These are phyloP conservation scores for Trichocomaceae sp. DNA, from an alignment of 2,329 filamentous ascomycete species.

Conservation along the genomic window DNA sequence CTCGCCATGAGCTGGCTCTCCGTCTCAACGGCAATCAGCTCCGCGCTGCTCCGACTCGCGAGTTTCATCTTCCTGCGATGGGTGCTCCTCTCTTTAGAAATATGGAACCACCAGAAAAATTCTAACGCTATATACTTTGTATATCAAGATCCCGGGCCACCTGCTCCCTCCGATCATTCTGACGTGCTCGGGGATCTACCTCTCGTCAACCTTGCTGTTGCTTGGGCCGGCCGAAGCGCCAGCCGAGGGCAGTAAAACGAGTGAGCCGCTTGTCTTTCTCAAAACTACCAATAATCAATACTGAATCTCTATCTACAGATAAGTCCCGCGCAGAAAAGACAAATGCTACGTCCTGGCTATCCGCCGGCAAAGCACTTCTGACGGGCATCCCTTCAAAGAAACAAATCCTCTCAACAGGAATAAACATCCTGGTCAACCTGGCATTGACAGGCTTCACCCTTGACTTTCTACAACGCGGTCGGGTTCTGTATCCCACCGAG, in stretches of 20 bases:
- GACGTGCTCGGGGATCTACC: slow-evolving; percentile 41
- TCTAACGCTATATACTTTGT: slow-evolving; percentile 7
- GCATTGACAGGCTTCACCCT: slow-evolving; percentile 61
- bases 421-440: slow-evolving; percentile 67
- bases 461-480: slow-evolving; percentile 72
- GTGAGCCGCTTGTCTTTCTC: slow-evolving; percentile 1
- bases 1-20: slow-evolving; percentile 20
- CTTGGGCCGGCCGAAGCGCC: slow-evolving; percentile 5
- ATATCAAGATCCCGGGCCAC: slow-evolving; percentile 33
- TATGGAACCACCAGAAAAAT: not conserved
- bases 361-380: slow-evolving; percentile 59
- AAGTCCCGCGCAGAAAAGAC: not conserved
- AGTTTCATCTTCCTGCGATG: slow-evolving; percentile 41
- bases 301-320: slow-evolving; percentile 2
- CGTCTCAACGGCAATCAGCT: slow-evolving; percentile 31
- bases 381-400: slow-evolving; percentile 68
- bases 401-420: slow-evolving; percentile 58
- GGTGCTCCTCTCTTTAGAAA: slow-evolving; percentile 24
- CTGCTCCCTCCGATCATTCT: slow-evolving; percentile 32
- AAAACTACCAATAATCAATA: not conserved
- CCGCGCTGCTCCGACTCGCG: slow-evolving; percentile 29
- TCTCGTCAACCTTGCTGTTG: slow-evolving; percentile 32
- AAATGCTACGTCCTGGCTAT: slow-evolving; percentile 13
- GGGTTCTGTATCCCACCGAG: slow-evolving; percentile 60
- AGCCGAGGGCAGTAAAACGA: slow-evolving; percentile 1